phyloP scores from a whole-genome alignment of 371 early-diverging fungal species.

The Mortierella polycephala region DNA sequence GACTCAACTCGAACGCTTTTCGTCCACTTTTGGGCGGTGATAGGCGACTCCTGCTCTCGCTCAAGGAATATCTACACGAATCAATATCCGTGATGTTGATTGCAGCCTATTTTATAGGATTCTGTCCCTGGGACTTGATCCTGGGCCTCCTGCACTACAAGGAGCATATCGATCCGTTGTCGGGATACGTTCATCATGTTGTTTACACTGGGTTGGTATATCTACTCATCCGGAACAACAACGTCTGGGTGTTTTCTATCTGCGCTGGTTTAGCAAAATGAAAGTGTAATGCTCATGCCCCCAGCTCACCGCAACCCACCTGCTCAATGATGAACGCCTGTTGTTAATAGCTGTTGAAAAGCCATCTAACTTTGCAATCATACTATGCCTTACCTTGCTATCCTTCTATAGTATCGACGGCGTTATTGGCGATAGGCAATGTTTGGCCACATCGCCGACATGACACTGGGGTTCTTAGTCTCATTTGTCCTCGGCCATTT shows the following conservation, averaged over 20 bases:
- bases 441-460: conserved; percentile 15
- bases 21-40: conserved; percentile 10
- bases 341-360: no score
- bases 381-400: neutral
- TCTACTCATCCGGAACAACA: neutral
- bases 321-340: no score
- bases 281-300: neutral
- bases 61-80: neutral
- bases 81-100: conserved; percentile 4
- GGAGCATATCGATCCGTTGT: conserved; percentile 14
- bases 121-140: neutral
- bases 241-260: conserved; percentile 7
- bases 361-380: no score
- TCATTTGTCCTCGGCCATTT: conserved; percentile 4
- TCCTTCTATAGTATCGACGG: conserved; percentile 8
- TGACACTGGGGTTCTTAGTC: neutral
- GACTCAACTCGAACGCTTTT: neutral
- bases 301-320: no score
- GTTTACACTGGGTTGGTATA: conserved; percentile 33
- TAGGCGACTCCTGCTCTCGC: conserved; percentile 9
- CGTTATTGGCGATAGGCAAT: conserved; percentile 4
- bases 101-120: conserved; percentile 17
- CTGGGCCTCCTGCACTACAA: conserved; percentile 8
- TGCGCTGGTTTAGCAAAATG: conserved; percentile 14
- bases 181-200: conserved; percentile 64